These are phyloP conservation scores for Leishmania tarentolae DNA, from an alignment of 208 protist species.

Conservation along the genomic window DNA sequence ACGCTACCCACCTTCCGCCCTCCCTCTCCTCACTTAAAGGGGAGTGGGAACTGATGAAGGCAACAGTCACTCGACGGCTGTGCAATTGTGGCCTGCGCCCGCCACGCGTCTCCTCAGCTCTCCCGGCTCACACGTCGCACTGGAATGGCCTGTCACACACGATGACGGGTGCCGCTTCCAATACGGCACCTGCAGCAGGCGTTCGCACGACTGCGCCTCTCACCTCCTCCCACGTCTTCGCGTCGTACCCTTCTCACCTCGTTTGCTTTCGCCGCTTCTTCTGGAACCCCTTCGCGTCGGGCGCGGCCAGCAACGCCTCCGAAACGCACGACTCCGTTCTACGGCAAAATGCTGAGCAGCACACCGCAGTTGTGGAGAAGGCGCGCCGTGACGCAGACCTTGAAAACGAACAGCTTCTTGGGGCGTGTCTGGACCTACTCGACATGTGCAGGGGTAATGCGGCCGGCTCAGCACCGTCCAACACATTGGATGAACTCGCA, in stretches of 20 bases:
- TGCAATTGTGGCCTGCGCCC: not conserved
- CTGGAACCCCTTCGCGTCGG: constrained; percentile 55
- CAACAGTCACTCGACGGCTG: not conserved
- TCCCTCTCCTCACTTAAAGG: not conserved
- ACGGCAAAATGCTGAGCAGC: constrained; percentile 28
- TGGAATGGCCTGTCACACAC: not conserved
- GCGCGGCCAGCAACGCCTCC: not conserved
- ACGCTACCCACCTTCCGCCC: not conserved
- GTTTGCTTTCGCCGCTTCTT: constrained; percentile 26
- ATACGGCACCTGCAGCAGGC: not conserved
- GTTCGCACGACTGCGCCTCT: not conserved
- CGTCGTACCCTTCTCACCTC: not conserved
- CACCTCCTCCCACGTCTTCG: not conserved
- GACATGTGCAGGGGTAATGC: constrained; percentile 49
- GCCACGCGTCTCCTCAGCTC: not conserved
- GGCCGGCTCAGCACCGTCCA: not conserved
- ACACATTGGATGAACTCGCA: constrained; percentile 2
- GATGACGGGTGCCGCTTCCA: not conserved
- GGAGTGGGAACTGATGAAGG: not conserved
- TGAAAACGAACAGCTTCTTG: constrained; percentile 72
- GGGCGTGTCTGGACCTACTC: constrained; percentile 73
- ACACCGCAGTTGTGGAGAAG: constrained; percentile 43
- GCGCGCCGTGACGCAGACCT: constrained; percentile 47
- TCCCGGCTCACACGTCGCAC: not conserved
- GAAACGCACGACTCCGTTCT: constrained; percentile 1